These are phyloP conservation scores for Saitozyma sp. DNA, from an alignment of 768 basidiomycete genomes.

Conservation along the genomic window DNA sequence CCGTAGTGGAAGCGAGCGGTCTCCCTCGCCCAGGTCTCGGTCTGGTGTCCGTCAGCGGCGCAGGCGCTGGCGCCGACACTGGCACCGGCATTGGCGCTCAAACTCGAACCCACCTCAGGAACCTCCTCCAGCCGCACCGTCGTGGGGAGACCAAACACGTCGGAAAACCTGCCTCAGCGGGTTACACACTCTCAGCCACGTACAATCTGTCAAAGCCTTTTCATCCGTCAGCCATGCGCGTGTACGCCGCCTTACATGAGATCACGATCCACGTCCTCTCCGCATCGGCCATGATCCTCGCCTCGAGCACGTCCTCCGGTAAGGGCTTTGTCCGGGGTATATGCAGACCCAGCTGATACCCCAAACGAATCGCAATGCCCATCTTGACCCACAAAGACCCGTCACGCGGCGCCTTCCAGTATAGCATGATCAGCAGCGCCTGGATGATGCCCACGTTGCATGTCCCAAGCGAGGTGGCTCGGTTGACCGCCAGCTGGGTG, in stretches of 20 bases:
- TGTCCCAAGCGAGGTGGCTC: conserved; percentile 9
- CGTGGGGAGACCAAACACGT: conserved; percentile 6
- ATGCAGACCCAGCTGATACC: conserved; percentile 16
- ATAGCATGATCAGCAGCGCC: conserved; percentile 16
- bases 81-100: neutral
- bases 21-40: conserved; percentile 4
- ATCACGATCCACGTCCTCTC: neutral
- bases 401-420: conserved; percentile 24
- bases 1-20: neutral
- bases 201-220: conserved; percentile 1
- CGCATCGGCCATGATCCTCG: conserved; percentile 3
- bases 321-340: conserved; percentile 1
- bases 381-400: conserved; percentile 26
- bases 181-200: neutral
- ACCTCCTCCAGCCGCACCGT: conserved; percentile 5
- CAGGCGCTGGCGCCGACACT: too few relatives aligned
- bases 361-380: conserved; percentile 21
- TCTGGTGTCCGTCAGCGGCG: neutral
- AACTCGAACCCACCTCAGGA: conserved; percentile 7
- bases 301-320: conserved; percentile 7
- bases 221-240: neutral
- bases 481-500: conserved; percentile 14
- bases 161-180: neutral
- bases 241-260: neutral
- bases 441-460: conserved; percentile 19